Base-by-base conservation (phyloP, 345 rosid genomes). In the Lenwebbia sp. region DNA sequence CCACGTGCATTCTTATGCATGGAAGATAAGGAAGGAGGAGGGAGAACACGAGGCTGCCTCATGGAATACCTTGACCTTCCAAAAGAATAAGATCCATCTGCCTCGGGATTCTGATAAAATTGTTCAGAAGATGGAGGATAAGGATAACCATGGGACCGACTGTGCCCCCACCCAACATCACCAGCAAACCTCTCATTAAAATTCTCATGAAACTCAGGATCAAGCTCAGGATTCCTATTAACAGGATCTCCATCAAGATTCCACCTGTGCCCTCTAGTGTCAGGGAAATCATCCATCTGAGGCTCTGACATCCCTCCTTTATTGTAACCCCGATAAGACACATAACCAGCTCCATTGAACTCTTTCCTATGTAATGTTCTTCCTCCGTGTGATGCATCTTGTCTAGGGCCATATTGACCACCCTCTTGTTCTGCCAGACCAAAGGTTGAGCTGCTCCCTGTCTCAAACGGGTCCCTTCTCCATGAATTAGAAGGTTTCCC, bases 11-110 rank as follows among this genome's bases (percentile, higher is more conserved):
- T 85, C 89, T 94, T 97, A 70, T 93, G 96, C 89, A 91, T 89
- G 37, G 94, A 89, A 87, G 89, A 91, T 88, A 94, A 87, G 56
- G 95, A 89, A 84, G 94, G 97, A 90, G 99, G 98, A 70, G 99
- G 99, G 54, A 92, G 93, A 82, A 96, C 99, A 86, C 95, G 98
- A 88, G 99, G 99, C 92, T 95, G 98, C 92, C 94, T 94, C 90
- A 92, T 89, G 84, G 99, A 91, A 90, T 93, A 93, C 75, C 98
- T 89, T 74, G 95, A 91, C 92, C 97, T 93, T 83, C 96, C 98
- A 91, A 91, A 93, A 54, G 98, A 92, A 89, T 92, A 92, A 88
- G 92, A 88, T 78, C 92, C 96, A 87, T 93, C 97, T 86, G 90
- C 91, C 78, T 95, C 98, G 1, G 94, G 86, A 86, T 94, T 93